Evolutionary conservation across 176 grass and related monocot species (phyloP), one percentile per base, ranked within the genome.

Genomic region (Metroxylon sagu): DNA sequence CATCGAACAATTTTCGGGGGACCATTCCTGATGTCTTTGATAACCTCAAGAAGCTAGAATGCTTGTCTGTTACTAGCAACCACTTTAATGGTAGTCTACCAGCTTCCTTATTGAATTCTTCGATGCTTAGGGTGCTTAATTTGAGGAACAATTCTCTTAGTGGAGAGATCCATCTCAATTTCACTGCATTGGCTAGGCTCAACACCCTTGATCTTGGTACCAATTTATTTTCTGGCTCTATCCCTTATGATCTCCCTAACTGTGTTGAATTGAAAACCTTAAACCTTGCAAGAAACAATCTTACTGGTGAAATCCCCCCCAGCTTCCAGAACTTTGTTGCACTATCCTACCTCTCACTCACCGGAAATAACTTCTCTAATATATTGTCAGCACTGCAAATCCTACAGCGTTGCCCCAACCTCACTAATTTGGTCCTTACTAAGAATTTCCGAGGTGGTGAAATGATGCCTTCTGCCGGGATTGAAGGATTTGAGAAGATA

Each of bases 221-320:
- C 17, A 97, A 97, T 52, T 65, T 3, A n/a, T 78, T 97, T 29
- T 66, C 6, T 66, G 87, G 87, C 48, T 6, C 6, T 27, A 91
- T 97, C 55, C 87, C 93, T 64, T 14, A 54, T 61, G n/a, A 50
- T 26, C 71, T 97, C 0, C 43, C 84, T 0, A 3, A 1, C 17
- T 97, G 93, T 21, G 21, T 59, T 0, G 75, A 85, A 49, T 23
- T 97, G 68, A 88, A 60, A 64, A 88, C 81, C 1, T 56, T 97
- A 39, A 97, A 92, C 74, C 87, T 97, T 15, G 84, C 87, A 17
- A 88, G 69, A 63, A 97, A 97, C 73, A 78, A 71, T 16, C 76
- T 97, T 27, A 31, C 30, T 10, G 87, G 93, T 1, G 64, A 83
- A 78, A 80, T 97, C 30, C 93, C 93, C 0, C 48, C 29, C 43